These are phyloP conservation scores for Hypsizygus marmoreus DNA, from an alignment of 768 basidiomycete species.

Conservation along the genomic window DNA sequence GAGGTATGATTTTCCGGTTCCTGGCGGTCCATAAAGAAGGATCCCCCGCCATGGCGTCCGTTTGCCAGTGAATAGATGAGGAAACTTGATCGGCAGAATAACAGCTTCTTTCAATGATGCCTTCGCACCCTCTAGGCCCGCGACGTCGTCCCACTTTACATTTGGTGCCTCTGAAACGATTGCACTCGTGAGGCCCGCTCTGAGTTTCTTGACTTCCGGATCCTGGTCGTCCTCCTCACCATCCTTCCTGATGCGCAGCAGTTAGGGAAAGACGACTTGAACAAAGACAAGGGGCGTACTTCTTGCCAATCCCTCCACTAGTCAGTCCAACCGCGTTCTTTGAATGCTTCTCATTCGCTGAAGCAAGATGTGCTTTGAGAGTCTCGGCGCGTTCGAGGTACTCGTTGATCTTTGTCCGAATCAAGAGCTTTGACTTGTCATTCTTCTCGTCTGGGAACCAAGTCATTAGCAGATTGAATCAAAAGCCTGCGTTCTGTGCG, in stretches of 20 bases:
- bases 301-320: slow-evolving; percentile 49
- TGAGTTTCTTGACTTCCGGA: slow-evolving; percentile 93
- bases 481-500: not conserved
- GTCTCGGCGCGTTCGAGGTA: slow-evolving; percentile 92
- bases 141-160: slow-evolving; percentile 98
- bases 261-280: not conserved
- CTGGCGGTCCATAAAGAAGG: slow-evolving; percentile 94
- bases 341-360: slow-evolving; percentile 65
- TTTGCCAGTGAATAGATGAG: slow-evolving; percentile 97
- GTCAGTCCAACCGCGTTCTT: slow-evolving; percentile 52
- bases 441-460: slow-evolving; percentile 81
- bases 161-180: slow-evolving; percentile 94
- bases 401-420: slow-evolving; percentile 85
- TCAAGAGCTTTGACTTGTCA: slow-evolving; percentile 84
- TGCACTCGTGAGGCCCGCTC: slow-evolving; percentile 85
- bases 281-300: slow-evolving; percentile 32
- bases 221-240: slow-evolving; percentile 77
- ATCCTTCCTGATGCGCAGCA: slow-evolving; percentile 35
- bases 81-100: slow-evolving; percentile 99
- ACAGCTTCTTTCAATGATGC: slow-evolving; percentile 97
- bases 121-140: slow-evolving; percentile 93
- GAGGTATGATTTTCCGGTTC: slow-evolving; percentile 95
- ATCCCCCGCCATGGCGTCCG: slow-evolving; percentile 98
- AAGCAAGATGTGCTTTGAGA: slow-evolving; percentile 84
- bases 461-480: slow-evolving; percentile 1